phyloP scores from a whole-genome alignment of 163 green algal species.

The Botryococcus braunii region DNA sequence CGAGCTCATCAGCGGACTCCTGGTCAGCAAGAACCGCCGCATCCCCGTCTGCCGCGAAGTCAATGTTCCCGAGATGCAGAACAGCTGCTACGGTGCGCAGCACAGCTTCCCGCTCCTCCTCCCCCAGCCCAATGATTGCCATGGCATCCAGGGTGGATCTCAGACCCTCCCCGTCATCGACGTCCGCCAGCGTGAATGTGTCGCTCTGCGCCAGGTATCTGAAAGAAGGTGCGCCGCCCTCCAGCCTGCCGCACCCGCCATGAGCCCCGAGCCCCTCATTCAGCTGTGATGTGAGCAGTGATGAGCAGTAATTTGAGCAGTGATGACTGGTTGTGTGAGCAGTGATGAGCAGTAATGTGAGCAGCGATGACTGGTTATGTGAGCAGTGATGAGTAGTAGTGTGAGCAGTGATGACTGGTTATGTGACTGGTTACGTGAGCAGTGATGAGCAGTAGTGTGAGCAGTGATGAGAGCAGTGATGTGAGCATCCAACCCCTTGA shows the following conservation, averaged over 20 bases:
- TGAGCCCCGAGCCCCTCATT: too few species aligned
- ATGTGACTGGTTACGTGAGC: too few species aligned
- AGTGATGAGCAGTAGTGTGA: too few species aligned
- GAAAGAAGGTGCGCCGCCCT: slow-evolving; percentile 41
- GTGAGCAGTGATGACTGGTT: too few species aligned
- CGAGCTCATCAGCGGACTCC: slow-evolving; percentile 13
- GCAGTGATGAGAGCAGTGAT: neutral
- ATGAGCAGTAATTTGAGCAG: too few species aligned
- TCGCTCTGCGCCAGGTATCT: slow-evolving; percentile 54
- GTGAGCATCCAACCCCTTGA: neutral
- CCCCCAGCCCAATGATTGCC: slow-evolving; percentile 53
- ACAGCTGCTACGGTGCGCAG: slow-evolving; percentile 80
- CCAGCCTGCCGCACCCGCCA: too few species aligned
- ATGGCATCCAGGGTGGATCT: slow-evolving; percentile 79
- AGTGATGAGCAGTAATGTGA: too few species aligned
- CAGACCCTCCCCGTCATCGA: slow-evolving; percentile 77
- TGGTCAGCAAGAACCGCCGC: slow-evolving; percentile 1
- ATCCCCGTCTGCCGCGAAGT: slow-evolving; percentile 49
- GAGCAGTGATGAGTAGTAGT: too few species aligned
- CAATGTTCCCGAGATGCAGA: slow-evolving; percentile 91
- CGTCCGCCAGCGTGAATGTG: slow-evolving; percentile 28
- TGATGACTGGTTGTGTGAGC: too few species aligned
- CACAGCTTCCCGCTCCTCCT: slow-evolving; percentile 31
- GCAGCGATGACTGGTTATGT: too few species aligned
- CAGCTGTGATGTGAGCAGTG: too few species aligned